Percentiles rank a stretch among this genome's conserved stretches.
Evolutionary conservation across 306 rosid species (phyloP).

Genomic region (Neltuma alba): DNA sequence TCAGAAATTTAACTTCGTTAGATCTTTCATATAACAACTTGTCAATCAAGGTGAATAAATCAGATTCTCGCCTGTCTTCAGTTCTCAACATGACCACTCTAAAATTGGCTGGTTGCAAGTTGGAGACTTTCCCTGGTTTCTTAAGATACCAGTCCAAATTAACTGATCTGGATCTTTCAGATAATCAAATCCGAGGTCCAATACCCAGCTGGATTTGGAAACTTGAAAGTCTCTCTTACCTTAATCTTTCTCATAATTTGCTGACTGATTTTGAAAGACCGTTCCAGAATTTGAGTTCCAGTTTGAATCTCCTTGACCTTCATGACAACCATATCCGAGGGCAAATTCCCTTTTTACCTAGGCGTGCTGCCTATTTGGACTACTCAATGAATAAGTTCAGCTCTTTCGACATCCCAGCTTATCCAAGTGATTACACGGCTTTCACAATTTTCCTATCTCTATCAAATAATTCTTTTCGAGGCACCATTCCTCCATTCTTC

Average conservation of each 20-base stretch:
- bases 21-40: slow-evolving; percentile 64
- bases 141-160: slow-evolving; percentile 43
- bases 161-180: slow-evolving; percentile 44
- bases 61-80: background rate
- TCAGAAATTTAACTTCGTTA: slow-evolving; percentile 42
- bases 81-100: slow-evolving; percentile 37
- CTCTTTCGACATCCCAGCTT: slow-evolving; percentile 28
- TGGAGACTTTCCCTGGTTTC: slow-evolving; percentile 45
- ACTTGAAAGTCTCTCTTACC: slow-evolving; percentile 8
- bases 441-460: slow-evolving; percentile 30
- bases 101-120: slow-evolving; percentile 46
- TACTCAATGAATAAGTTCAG: slow-evolving; percentile 45
- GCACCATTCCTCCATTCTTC: slow-evolving; percentile 37
- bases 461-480: slow-evolving; percentile 28
- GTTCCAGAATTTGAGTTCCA: slow-evolving; percentile 3
- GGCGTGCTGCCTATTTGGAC: slow-evolving; percentile 10
- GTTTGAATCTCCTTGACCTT: slow-evolving; percentile 37
- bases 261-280: slow-evolving; percentile 41
- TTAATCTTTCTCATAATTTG: slow-evolving; percentile 60
- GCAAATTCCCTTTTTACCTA: slow-evolving; percentile 19
- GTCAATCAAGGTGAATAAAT: background rate
- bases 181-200: slow-evolving; percentile 47
- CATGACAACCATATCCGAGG: slow-evolving; percentile 49
- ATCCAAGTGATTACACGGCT: slow-evolving; percentile 15
- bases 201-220: slow-evolving; percentile 70